Conservation (phyloP, 2,329 filamentous ascomycete species). For the Diplodia mutila region DNA sequence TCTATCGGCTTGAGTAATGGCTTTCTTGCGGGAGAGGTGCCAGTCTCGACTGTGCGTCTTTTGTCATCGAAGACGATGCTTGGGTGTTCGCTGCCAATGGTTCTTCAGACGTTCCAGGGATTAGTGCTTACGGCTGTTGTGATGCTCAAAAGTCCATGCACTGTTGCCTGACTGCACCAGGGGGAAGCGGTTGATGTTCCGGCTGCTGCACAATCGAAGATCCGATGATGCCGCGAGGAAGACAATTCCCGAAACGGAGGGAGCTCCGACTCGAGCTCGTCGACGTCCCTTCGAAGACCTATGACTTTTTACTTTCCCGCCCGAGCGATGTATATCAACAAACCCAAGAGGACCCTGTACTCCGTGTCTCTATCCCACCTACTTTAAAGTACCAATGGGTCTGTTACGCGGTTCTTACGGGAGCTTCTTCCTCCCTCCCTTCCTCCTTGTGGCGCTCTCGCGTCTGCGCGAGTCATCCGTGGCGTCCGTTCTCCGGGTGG, state of each 20-base stretch:
- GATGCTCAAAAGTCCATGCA: not conserved
- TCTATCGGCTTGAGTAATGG: not conserved
- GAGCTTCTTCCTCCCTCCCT: no score
- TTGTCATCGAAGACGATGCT: not conserved
- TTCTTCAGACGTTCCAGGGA: not conserved
- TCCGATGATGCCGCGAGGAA: not conserved
- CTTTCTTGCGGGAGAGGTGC: not conserved
- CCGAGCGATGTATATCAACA: no score
- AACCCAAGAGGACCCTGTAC: no score
- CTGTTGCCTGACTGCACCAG: not conserved
- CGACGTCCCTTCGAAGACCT: not conserved
- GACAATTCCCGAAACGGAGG: not conserved
- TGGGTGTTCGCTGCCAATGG: no score
- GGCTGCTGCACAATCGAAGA: not conserved
- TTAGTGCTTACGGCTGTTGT: not conserved
- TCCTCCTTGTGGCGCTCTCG: no score
- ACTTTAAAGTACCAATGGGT: no score
- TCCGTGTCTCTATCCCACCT: no score
- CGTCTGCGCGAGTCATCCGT: conserved; percentile 1
- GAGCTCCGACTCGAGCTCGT: not conserved
- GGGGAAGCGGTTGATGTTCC: not conserved
- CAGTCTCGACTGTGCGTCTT: not conserved
- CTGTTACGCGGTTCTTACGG: no score
- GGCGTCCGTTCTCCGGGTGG: not conserved
- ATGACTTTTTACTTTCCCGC: no score